phyloP scores from a whole-genome alignment of 257 asterid species.

The Capsicum baccatum region DNA sequence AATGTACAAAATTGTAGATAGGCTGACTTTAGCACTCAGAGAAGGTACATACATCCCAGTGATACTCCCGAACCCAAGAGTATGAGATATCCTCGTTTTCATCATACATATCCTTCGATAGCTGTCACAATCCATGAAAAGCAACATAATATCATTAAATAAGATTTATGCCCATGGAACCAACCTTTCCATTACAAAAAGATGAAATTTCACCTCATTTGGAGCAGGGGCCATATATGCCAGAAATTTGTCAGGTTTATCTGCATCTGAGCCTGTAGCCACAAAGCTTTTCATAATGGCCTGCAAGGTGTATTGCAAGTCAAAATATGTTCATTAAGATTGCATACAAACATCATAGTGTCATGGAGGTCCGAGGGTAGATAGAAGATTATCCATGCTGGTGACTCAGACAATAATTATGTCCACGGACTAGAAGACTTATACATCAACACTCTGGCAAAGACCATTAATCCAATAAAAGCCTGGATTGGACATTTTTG shows the following conservation, averaged over 20 bases:
- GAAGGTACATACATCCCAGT: conserved; percentile 77
- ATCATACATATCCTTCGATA: conserved; percentile 82
- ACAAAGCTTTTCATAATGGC: conserved; percentile 90
- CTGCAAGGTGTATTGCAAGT: conserved; percentile 48
- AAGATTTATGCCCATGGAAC: background rate
- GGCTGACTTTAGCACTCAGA: conserved; percentile 16
- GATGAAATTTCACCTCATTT: conserved; percentile 60
- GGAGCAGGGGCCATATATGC: conserved; percentile 92
- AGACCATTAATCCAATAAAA: background rate
- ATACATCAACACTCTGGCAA: conserved; percentile 3
- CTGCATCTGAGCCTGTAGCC: conserved; percentile 63
- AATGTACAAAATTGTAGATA: conserved; percentile 32
- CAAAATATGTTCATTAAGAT: background rate
- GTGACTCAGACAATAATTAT: background rate
- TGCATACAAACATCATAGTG: background rate
- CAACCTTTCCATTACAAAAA: background rate
- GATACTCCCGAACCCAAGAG: conserved; percentile 93
- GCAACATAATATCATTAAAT: background rate
- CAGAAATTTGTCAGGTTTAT: conserved; percentile 75
- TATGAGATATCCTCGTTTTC: conserved; percentile 83
- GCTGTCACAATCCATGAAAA: conserved; percentile 57
- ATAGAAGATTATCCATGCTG: background rate
- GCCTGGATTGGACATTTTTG: background rate
- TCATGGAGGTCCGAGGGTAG: background rate
- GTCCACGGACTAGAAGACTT: background rate